A percentile compares a stretch with the other conserved stretches of the same genome.
These are phyloP conservation scores for Ganoderma boninense DNA, from an alignment of 1,284 basidiomycete species.

Conservation along the genomic window DNA sequence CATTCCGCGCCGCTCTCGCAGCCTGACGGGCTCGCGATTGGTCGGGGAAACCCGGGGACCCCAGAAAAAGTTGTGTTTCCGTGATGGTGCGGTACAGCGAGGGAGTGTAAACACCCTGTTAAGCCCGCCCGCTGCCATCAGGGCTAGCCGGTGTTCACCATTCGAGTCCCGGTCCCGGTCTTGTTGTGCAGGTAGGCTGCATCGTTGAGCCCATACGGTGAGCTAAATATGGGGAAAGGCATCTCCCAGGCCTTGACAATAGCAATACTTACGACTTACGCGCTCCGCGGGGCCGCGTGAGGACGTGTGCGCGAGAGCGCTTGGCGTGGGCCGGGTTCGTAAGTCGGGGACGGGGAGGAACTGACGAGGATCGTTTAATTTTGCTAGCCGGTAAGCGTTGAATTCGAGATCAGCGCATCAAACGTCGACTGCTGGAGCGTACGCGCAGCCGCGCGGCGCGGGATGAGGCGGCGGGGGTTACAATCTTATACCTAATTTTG, in stretches of 20 bases:
- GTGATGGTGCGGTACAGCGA: background rate
- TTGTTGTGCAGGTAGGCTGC: background rate
- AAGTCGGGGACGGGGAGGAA: background rate
- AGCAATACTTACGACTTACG: background rate
- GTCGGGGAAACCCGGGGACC: conserved; percentile 14
- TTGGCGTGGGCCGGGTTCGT: background rate
- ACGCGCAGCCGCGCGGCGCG: background rate
- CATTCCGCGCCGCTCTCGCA: conserved; percentile 5
- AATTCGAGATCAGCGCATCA: conserved; percentile 3
- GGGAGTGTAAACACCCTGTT: background rate
- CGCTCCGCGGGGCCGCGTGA: background rate
- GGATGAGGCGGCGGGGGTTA: background rate
- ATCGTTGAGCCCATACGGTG: background rate
- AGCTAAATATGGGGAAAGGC: background rate
- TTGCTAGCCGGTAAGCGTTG: background rate
- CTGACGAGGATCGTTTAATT: background rate
- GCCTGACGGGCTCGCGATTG: conserved; percentile 7
- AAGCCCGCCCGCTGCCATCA: conserved; percentile 1
- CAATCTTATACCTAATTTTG: background rate
- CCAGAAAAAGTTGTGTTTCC: conserved; percentile 11
- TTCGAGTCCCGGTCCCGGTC: background rate
- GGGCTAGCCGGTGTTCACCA: background rate
- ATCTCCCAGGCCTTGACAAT: background rate
- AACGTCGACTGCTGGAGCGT: no score
- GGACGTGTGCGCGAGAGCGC: background rate